These are phyloP conservation scores for Fusarium beomiforme DNA, from an alignment of 2,329 filamentous ascomycete species.

Conservation along the genomic window DNA sequence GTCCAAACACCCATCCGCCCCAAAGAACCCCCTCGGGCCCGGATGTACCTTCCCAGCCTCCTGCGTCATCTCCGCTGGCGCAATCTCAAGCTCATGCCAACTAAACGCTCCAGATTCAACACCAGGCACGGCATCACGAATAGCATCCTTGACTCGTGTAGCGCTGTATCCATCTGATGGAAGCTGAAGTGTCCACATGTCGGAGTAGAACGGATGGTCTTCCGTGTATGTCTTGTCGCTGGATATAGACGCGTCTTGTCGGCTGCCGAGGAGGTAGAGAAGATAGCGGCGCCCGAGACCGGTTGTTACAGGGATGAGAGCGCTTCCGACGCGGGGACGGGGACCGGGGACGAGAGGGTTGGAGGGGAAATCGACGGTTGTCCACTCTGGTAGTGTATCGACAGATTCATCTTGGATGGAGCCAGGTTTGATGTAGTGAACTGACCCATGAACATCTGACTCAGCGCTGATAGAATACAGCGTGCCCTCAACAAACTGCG, in stretches of 20 bases:
- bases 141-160: conserved; percentile 21
- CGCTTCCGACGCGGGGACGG: conserved; percentile 30
- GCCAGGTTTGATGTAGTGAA: conserved; percentile 21
- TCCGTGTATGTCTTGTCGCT: conserved; percentile 12
- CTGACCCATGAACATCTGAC: conserved; percentile 23
- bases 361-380: conserved; percentile 26
- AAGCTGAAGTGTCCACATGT: conserved; percentile 35
- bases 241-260: conserved; percentile 8
- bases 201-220: conserved; percentile 28
- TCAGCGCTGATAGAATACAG: conserved; percentile 30
- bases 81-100: conserved; percentile 36
- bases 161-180: conserved; percentile 19
- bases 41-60: conserved; percentile 33
- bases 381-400: conserved; percentile 1
- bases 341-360: conserved; percentile 25
- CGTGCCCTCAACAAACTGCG: conserved; percentile 27
- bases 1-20: conserved; percentile 21
- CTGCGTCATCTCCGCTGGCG: conserved; percentile 26
- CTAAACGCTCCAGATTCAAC: conserved; percentile 25
- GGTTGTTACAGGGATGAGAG: conserved; percentile 18
- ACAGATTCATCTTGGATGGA: conserved; percentile 14
- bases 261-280: conserved; percentile 31
- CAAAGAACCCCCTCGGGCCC: conserved; percentile 33
- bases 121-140: conserved; percentile 19
- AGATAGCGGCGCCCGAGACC: conserved; percentile 28